A percentile compares a stretch with the other conserved stretches of the same genome.
phyloP scores from a whole-genome alignment of 306 rosid genomes.

The Vachellia pachyceras region DNA sequence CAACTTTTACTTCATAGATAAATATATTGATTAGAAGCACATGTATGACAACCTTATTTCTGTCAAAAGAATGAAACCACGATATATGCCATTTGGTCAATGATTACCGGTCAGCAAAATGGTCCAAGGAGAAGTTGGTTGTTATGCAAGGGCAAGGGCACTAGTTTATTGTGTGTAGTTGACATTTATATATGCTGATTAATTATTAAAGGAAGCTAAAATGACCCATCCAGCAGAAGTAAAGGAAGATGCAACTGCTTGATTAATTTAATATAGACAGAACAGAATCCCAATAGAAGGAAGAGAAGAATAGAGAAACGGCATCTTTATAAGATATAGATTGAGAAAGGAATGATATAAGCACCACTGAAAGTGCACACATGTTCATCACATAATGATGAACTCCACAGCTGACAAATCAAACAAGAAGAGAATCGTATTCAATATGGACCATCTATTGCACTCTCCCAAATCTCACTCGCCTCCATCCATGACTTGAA shows the following conservation, averaged over 20 bases:
- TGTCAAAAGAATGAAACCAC: background rate
- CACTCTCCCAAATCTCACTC: background rate
- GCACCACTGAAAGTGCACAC: conserved; percentile 37
- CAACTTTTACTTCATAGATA: background rate
- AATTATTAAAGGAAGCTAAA: background rate
- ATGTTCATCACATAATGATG: conserved; percentile 10
- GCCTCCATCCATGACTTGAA: conserved; percentile 14
- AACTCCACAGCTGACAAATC: background rate
- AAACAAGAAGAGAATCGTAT: background rate
- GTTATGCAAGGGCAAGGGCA: background rate
- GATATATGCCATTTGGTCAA: background rate
- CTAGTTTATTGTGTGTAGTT: background rate
- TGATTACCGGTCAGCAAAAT: conserved; percentile 8
- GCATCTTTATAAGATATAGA: background rate
- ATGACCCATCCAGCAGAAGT: background rate
- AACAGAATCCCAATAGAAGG: background rate
- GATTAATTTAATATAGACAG: background rate
- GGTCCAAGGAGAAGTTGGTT: conserved; percentile 4
- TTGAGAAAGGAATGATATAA: background rate
- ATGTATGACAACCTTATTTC: background rate
- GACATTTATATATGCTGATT: background rate
- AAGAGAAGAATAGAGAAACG: background rate
- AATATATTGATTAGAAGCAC: background rate
- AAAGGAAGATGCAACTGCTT: too few relatives aligned
- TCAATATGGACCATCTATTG: conserved; percentile 24